Evolutionary conservation across 2,329 filamentous ascomycete genomes (phyloP), one percentile per base, ranked within the genome.

Genomic region (Ceratocystis papillata): DNA sequence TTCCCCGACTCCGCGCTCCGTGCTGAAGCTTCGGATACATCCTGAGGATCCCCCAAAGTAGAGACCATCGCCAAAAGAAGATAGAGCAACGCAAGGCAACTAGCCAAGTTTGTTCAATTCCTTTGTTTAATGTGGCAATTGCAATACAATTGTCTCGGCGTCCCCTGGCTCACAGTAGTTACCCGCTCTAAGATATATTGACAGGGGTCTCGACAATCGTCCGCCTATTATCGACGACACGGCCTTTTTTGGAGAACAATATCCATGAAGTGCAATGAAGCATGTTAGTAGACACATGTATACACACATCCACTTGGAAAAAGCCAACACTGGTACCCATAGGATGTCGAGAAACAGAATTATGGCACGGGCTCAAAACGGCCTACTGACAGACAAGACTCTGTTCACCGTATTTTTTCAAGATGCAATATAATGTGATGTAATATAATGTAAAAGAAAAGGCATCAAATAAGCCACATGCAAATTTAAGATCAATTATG

Each of bases 41-140:
- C 15, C 8, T 37, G 28, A 37, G 5, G 55, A n/a, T 17, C 1
- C 28, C 25, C 15, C 53, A 53, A 28, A 53, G 48, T 53, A 30
- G 25, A 59, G 55, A 59, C 55, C 5, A 59, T 37, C 5, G 17
- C 55, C 17, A 5, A 59, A 37, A 37, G 55, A 37, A 59, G 55
- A n/a, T n/a, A 37, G 30, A n/a, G 30, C 12, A 30, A 59, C 17
- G 30, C 28, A 59, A 59, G 55, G 55, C 30, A 59, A 3, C 28
- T 37, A 59, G 8, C 55, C 55, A 30, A 59, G 28, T 59, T 37
- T 28, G 30, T 20, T 5, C 55, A 10, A 17, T 59, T 37, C 55
- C 25, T 59, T 59, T 59, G 55, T 37, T 59, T 17, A 37, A 59
- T 28, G 20, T 59, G 55, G 55, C 55, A 59, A 59, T 59, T 59